phyloP scores from a whole-genome alignment of 352 stramenopile species.

The Pseudoperonospora humuli region DNA sequence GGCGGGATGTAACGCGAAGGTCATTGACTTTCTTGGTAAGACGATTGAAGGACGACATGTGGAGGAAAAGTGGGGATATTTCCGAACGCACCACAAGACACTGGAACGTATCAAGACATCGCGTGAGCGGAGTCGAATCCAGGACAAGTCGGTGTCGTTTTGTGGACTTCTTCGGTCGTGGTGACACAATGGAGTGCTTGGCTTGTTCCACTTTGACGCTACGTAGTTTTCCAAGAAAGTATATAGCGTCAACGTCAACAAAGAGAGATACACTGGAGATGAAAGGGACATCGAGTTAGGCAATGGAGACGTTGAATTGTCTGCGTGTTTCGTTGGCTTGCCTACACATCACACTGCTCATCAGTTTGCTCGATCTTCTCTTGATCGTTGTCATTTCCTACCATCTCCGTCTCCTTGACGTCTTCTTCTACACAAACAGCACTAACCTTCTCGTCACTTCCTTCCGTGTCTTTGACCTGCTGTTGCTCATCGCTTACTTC shows the following conservation, averaged over 20 bases:
- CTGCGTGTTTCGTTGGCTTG: too few relatives aligned
- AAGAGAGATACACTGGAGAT: too few relatives aligned
- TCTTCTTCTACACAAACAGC: not conserved
- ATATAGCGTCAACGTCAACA: too few relatives aligned
- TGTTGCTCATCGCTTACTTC: slow-evolving; percentile 3
- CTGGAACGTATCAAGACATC: slow-evolving; percentile 11
- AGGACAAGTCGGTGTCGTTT: slow-evolving; percentile 12
- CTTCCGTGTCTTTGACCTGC: not conserved
- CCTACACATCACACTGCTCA: too few relatives aligned
- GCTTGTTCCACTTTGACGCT: too few relatives aligned
- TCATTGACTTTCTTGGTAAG: slow-evolving; percentile 9
- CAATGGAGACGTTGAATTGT: too few relatives aligned
- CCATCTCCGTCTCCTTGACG: not conserved
- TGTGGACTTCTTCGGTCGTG: slow-evolving; percentile 12
- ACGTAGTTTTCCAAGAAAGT: too few relatives aligned
- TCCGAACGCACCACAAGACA: slow-evolving; percentile 13
- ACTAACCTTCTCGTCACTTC: not conserved
- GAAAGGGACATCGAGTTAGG: too few relatives aligned
- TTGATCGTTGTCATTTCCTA: not conserved
- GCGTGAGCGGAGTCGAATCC: not conserved
- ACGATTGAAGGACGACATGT: slow-evolving; percentile 9
- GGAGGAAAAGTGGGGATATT: slow-evolving; percentile 18
- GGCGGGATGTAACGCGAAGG: not conserved
- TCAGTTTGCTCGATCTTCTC: not conserved
- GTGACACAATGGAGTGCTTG: too few relatives aligned